Evolutionary conservation across 208 protist species (phyloP).

Genomic region (Angomonas deanei): DNA sequence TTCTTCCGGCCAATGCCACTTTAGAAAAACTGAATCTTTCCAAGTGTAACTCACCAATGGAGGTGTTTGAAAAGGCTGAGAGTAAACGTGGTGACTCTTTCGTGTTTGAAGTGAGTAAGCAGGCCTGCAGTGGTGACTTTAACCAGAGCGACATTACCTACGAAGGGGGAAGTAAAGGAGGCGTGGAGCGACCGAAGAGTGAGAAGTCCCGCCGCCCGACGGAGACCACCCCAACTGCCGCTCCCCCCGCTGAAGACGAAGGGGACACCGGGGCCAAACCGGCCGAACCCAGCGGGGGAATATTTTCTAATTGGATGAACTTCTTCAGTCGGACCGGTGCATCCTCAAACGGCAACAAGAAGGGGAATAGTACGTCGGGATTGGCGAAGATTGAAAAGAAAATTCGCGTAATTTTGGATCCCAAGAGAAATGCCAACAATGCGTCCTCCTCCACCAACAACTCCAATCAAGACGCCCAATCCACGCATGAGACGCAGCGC

Average conservation of each 20-base stretch:
- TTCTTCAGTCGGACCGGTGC: no score
- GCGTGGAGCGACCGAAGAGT: slow-evolving; percentile 1
- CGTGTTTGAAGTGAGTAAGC: no score
- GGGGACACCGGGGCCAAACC: background rate
- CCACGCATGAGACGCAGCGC: slow-evolving; percentile 3
- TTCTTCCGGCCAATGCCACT: slow-evolving; percentile 18
- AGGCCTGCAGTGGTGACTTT: no score
- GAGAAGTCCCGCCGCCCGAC: background rate
- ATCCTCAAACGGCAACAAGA: background rate
- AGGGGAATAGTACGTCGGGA: background rate
- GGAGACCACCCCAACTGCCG: background rate
- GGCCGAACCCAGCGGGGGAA: background rate
- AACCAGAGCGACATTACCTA: slow-evolving; percentile 2
- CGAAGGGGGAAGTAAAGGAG: slow-evolving; percentile 2
- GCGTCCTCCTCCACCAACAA: background rate
- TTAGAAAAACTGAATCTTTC: slow-evolving; percentile 35
- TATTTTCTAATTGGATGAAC: background rate
- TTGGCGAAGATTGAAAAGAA: background rate
- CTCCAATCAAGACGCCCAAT: background rate
- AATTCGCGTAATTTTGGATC: background rate
- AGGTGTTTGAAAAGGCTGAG: slow-evolving; percentile 19
- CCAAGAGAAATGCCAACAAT: background rate
- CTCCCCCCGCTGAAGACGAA: no score
- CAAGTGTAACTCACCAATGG: slow-evolving; percentile 21
- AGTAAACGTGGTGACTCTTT: no score